Base-by-base conservation (phyloP, 495 filamentous ascomycete genomes). In the Haplographium delicatum region DNA sequence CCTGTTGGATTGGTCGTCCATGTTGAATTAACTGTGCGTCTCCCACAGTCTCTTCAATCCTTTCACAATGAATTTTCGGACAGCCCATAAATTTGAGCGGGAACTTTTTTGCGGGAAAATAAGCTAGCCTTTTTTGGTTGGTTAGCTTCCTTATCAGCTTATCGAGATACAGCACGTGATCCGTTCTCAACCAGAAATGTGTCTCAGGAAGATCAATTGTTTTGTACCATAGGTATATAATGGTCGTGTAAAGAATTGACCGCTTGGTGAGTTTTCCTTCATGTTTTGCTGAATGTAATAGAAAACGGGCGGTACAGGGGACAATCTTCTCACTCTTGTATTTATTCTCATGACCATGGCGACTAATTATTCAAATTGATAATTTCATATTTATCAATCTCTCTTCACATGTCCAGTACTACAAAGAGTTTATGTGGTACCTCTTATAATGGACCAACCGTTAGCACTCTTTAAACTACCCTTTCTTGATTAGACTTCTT, bases 1-100 rank as follows among this genome's bases (percentile, higher is more conserved):
- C 66, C 87, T 81, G 65, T 97, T 89, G n/a, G 72, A 64, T 68
- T 96, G 91, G 47, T 84, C 72, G 65, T 93, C 88, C 86, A 91
- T 93, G 51, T 55, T 74, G 25, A 24, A 30, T 13, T 52, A 26
- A 25, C 19, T 33, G 25, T 28, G 53, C 3, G 19, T 42, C 40
- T 1, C n/a, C n/a, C 20, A 33, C 22, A 37, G 20, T 15, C 2
- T 27, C 50, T 13, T 40, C 35, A 33, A n/a, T n/a, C 42, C 37
- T 0, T 20, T 0, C 26, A 20, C 23, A 4, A 28, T 1, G 39
- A 31, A 24, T 28, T 47, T 45, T 33, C 47, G 26, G 15, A 25
- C 30, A 25, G 8, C 35, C 44, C 18, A 40, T 22, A 43, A 50
- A 35, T 50, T 50, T 26, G 19, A 24, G 33, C 15, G 15, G 25